Conservation (phyloP, 495 filamentous ascomycete genomes). For the Evernia prunastri region DNA sequence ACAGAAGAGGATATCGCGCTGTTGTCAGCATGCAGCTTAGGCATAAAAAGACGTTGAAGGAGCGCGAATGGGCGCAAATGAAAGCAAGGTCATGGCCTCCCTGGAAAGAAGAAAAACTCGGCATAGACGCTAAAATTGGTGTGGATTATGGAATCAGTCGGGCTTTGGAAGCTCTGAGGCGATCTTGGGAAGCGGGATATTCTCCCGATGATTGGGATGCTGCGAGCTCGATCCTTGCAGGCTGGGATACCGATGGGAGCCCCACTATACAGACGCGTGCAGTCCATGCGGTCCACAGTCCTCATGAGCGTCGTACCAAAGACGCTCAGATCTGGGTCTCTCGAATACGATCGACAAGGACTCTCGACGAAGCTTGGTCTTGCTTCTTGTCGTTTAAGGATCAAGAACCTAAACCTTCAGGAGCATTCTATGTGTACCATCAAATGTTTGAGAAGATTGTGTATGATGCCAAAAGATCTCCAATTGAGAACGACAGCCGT, state of each 20-base stretch:
- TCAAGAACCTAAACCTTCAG: not conserved
- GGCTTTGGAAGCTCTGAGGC: slow-evolving; percentile 48
- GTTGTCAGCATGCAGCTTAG: slow-evolving; percentile 54
- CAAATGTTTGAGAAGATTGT: slow-evolving; percentile 59
- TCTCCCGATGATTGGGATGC: slow-evolving; percentile 48
- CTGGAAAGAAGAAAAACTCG: slow-evolving; percentile 58
- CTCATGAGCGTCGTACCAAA: not conserved
- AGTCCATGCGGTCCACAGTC: slow-evolving; percentile 25
- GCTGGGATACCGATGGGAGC: slow-evolving; percentile 62
- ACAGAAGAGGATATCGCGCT: slow-evolving; percentile 56
- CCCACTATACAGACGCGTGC: slow-evolving; percentile 63
- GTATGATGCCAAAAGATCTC: slow-evolving; percentile 32
- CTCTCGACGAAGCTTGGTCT: slow-evolving; percentile 65
- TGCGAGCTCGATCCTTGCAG: slow-evolving; percentile 49
- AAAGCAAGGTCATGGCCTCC: slow-evolving; percentile 65
- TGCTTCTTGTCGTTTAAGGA: slow-evolving; percentile 53
- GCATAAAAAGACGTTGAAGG: slow-evolving; percentile 53
- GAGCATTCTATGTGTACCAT: slow-evolving; percentile 36
- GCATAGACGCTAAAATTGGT: slow-evolving; percentile 50
- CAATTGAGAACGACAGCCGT: slow-evolving; percentile 6
- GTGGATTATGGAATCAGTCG: slow-evolving; percentile 52
- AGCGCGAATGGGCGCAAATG: slow-evolving; percentile 51
- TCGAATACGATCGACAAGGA: slow-evolving; percentile 50
- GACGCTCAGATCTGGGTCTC: slow-evolving; percentile 34
- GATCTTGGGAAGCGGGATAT: slow-evolving; percentile 63